Base-by-base conservation (phyloP, 1,139 yeast genomes). In the Candida mesenterica region DNA sequence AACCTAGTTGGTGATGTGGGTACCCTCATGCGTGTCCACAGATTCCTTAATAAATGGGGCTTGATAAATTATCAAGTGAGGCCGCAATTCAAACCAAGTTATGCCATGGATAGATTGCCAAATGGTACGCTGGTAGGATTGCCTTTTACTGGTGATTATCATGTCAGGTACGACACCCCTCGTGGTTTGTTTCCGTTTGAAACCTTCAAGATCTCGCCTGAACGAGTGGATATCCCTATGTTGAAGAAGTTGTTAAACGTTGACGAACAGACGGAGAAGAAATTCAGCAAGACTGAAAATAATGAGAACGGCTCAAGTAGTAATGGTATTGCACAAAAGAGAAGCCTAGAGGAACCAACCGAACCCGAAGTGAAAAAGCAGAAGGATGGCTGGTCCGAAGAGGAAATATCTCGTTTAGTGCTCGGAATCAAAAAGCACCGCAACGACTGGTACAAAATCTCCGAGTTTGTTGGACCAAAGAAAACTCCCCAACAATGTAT, bases 1-100 rank as follows among this genome's bases (percentile, higher is more conserved):
- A 92, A 90, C 53, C 72, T 94, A 43, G 94, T 89, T 15, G 98
- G 98, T 28, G 98, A 94, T 65, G 97, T 90, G 8, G 95, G 97
- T 14, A 83, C 96, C 1, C 75, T 94, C 42, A 79, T 92, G 77
- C 75, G 99, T 45, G 79, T 92, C 8, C 97, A 89, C 57, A 77
- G 87, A 44, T 92, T 94, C 54, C 69, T 94, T 45, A 90, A 80
- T 54, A 87, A 85, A 59, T 94, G 99, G 99, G 99, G 99, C 0
- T 68, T 94, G 40, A 88, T 94, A 38, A 94, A 94, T 59, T 94
- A 94, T 56, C 98, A 92, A 61, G 96, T 82, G 1, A 72, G 76
- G 45, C 85, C 90, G 2, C 81, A 76, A 43, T 64, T 77, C 42
- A 73, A 79, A 47, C 88, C 90, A 2, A 77, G 78, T 30, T 75